phyloP scores from a whole-genome alignment of 2,329 filamentous ascomycete species.

The Hypoxylon sp. region DNA sequence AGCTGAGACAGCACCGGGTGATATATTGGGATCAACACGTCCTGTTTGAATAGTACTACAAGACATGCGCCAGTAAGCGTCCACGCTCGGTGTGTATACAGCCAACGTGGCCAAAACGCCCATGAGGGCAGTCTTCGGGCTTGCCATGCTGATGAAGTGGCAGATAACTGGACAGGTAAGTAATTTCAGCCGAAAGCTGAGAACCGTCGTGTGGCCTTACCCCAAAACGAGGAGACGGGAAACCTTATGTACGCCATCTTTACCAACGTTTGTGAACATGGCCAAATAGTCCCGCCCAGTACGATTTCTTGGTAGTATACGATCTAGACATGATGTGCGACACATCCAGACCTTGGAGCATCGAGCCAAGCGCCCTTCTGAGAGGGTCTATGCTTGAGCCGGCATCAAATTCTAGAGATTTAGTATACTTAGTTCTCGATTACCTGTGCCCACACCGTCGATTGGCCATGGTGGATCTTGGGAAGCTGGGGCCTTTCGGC shows the following conservation, averaged over 20 bases:
- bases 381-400: no score
- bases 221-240: not conserved
- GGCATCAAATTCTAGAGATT: no score
- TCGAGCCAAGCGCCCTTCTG: no score
- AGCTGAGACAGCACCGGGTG: slow-evolving; percentile 56
- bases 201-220: not conserved
- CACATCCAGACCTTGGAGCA: no score
- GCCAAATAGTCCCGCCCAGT: not conserved
- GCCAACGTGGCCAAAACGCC: slow-evolving; percentile 12
- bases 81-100: slow-evolving; percentile 1
- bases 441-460: no score
- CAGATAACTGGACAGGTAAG: no score
- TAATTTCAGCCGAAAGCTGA: no score
- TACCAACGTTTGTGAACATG: not conserved
- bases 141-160: slow-evolving; percentile 8
- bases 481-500: no score
- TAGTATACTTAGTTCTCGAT: no score
- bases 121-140: slow-evolving; percentile 26
- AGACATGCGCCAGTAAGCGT: slow-evolving; percentile 36
- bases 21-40: slow-evolving; percentile 65
- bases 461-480: no score
- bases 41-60: slow-evolving; percentile 51
- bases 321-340: not conserved
- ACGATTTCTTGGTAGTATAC: not conserved
- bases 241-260: slow-evolving; percentile 9